Base-by-base conservation (phyloP, 2,329 filamentous ascomycete genomes). In the Neurospora sp. region DNA sequence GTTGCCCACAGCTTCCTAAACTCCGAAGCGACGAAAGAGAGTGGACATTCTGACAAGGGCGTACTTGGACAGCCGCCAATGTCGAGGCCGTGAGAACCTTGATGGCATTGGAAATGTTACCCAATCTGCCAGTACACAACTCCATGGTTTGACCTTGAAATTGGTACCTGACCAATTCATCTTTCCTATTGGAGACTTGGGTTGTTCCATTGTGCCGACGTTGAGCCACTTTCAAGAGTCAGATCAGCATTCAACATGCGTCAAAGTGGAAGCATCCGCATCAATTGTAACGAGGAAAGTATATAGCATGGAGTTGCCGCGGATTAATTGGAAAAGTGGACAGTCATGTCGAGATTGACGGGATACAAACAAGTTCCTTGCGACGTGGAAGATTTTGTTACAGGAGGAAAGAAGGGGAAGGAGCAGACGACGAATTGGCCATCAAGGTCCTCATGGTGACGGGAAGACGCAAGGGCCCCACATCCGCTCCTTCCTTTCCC, bases 361-460 rank as follows among this genome's bases (percentile, higher is more conserved):
- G 23, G 23, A 33, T 28, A 23, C 46, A 23, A 17, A 9, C 23
- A 17, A 33, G 1, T 58, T 15, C 23, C 23, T 23, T 28, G 3
- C 13, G 46, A 28, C 23, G 46, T 58, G 13, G 23, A 33, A 17
- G 52, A 62, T 10, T 38, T 13, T 19, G 42, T 62, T 23, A 23
- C 23, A 3, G 0, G 3, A 36, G 28, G 52, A 62, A 62, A 28
- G 28, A 28, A 28, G 28, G 28, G 28, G 1, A 8, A 33, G 33
- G 7, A 9, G 7, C 42, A 28, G 19, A 33, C 1, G 1, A 4
- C 23, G 28, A 43, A 38, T 52, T 36, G 71, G 72, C 73, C 73
- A 68, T 74, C 73, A 74, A 71, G 73, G 73, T 74, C 23, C 72
- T 70, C 70, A 33, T 17, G 28, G 7, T 36, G 28, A 62, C 28